Evolutionary conservation across 345 rosid genomes (phyloP), one percentile per base, ranked within the genome.

Genomic region (Boechera divaricarpa): DNA sequence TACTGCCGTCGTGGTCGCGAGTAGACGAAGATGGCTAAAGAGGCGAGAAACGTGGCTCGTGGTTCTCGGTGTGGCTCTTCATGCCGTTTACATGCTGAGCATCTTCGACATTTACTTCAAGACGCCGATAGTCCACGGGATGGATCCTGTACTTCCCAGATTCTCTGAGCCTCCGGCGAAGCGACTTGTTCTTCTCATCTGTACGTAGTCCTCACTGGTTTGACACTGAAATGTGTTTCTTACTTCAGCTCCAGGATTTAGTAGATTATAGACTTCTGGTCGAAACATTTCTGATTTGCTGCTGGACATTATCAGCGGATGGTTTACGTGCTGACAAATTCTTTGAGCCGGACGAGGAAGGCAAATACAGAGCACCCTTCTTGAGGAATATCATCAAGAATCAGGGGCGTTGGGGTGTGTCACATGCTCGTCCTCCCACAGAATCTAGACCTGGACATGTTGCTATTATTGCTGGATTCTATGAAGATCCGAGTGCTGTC

Each of bases 361-460:
- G 97, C 54, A 79, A 78, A 26, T 86, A 83, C 59, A 88, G 98
- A 86, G 97, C 97, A 49, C 98, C 97, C 6, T 94, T 94, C 85
- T 72, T 90, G 79, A 89, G 97, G 72, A 88, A 83, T 83, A 69
- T 92, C 38, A 90, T 94, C 7, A 86, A 88, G 76, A 84, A 79
- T 54, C 86, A 82, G 65, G 98, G 98, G 28, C 87, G 95, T 33
- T 94, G 98, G 98, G 98, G 97, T 67, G 97, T 94, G 13, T 94
- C 98, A 63, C 98, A 94, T 83, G 98, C 98, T 82, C 91, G 97
- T 16, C 98, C 98, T 63, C 98, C 98, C 2, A 92, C 98, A 0
- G 97, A 94, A 72, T 94, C 98, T 63, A 82, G 97, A 84, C 98
- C 97, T 62, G 98, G 98, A 6, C 98, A 94, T 82, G 98, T 92